Evolutionary conservation across 257 asterid genomes (phyloP), one percentile per base, ranked within the genome.

Genomic region (Primulina huaijiensis): DNA sequence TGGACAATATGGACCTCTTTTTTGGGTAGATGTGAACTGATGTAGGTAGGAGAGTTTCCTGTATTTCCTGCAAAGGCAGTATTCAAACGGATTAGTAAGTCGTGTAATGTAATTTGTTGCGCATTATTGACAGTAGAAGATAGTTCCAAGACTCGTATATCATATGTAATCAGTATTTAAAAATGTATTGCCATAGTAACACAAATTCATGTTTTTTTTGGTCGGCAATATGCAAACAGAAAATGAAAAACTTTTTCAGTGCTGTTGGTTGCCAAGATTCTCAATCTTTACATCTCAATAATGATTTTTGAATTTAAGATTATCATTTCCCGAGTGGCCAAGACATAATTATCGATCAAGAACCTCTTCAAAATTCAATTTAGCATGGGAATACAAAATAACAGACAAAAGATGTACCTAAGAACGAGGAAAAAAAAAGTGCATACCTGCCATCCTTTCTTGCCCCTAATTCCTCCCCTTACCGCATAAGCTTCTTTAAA

Each of bases 401-500:
- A 19, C 40, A 9, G 31, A 34, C 66, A 11, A 16, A 46, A 71
- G 7, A 58, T 56, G 17, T 52, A 73, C 43, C 23, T 31, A 20
- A 56, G 60, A 68, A 34, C 25, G 29, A 55, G n/a, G 31, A 69
- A 58, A 8, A 59, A 6, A 63, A 37, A n/a, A n/a, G n/a, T 52
- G 55, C 73, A 62, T 77, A 88, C 98, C 97, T 81, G 87, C 98
- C 98, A 92, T 72, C 98, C 98, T 23, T 90, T 88, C 65, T 82
- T 79, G 86, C 98, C 98, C 81, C 84, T 77, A 69, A 87, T 73
- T 60, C 99, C 99, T 85, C 99, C 99, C 33, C 90, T 85, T 72
- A 93, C 74, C 31, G 97, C 97, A 69, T 82, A 90, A 73, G 99
- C 97, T 88, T 89, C 97, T 81, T 89, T 93, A 29, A 89, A 81